Base-by-base conservation (phyloP, 768 basidiomycete genomes). In the Psilocybe sp. region DNA sequence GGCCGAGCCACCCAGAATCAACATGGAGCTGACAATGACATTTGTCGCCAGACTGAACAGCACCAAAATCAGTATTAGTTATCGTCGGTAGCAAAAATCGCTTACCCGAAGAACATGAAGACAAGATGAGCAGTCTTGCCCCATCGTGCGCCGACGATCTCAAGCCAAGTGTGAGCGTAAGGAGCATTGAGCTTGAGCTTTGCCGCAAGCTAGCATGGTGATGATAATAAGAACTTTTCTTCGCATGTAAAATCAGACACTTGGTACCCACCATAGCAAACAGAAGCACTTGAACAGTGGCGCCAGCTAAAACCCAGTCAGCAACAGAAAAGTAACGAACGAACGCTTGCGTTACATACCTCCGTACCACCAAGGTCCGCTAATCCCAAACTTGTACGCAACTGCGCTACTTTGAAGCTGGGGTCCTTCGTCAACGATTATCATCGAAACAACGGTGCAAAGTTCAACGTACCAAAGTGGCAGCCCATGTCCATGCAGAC, bases 121-220 rank as follows among this genome's bases (percentile, higher is more conserved):
- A 92, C 72, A 2, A 85, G 50, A 69, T 97, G 95, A 0, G 89
- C 92, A 12, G 75, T 53, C 5, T 66, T 81, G 0, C 94, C 95
- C 89, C 92, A 98, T 10, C 89, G 77, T 1, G 72, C 76, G 2
- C 78, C 81, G 46, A 95, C 81, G 56, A 97, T 92, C 64, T 97
- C 92, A 15, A 94, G 77, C 83, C 85, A 97, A 14, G 91, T 95
- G 49, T 90, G 87, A 0, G 87, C 86, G 52, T 86, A 84, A 0
- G 94, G 92, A 1, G 95, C 94, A 53, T 97, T 91, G 16, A 90
- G 69, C 67, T 98, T 97, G 51, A 96, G 78, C 62, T 96, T 97
- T 14, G 92, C 89, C 0, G 94, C 90, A 40, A 95, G 75, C 81
- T 91, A 67, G 7, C 15, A 23, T n/a, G 18, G 36, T 45, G 19